Conservation (phyloP, 108 stramenopile genomes). For the Bacterosira constricta region DNA sequence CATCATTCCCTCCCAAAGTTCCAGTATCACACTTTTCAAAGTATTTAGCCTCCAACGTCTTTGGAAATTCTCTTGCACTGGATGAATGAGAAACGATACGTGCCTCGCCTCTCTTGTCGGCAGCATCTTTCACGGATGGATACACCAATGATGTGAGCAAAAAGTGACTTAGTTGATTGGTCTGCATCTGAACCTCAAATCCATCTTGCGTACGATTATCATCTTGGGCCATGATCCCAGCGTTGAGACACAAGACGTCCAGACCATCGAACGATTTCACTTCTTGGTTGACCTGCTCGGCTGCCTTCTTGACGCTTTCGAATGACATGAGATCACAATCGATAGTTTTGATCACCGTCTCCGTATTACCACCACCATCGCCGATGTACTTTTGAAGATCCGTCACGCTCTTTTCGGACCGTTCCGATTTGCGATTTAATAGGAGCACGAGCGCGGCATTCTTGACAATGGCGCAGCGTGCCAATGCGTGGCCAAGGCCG, state of each 20-base stretch:
- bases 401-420: slow-evolving; percentile 33
- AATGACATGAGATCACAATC: slow-evolving; percentile 54
- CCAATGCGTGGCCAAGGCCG: slow-evolving; percentile 45
- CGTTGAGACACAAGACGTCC: slow-evolving; percentile 62
- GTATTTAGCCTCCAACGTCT: slow-evolving; percentile 48
- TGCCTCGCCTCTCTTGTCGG: slow-evolving; percentile 48
- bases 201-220: slow-evolving; percentile 64
- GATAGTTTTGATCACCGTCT: slow-evolving; percentile 38
- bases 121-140: slow-evolving; percentile 50
- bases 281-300: slow-evolving; percentile 22
- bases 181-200: slow-evolving; percentile 66
- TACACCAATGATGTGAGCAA: slow-evolving; percentile 59
- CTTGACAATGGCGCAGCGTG: slow-evolving; percentile 42
- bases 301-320: slow-evolving; percentile 43
- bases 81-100: slow-evolving; percentile 54
- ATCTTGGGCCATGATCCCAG: slow-evolving; percentile 63
- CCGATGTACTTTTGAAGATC: slow-evolving; percentile 15
- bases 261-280: slow-evolving; percentile 35
- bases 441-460: slow-evolving; percentile 44
- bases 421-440: slow-evolving; percentile 54
- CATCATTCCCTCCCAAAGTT: slow-evolving; percentile 50
- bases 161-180: slow-evolving; percentile 67
- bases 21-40: slow-evolving; percentile 56
- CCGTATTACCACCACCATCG: slow-evolving; percentile 8
- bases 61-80: slow-evolving; percentile 23